These are phyloP conservation scores for Apiospora saccharicola DNA, from an alignment of 2,329 filamentous ascomycete genomes.

Conservation along the genomic window DNA sequence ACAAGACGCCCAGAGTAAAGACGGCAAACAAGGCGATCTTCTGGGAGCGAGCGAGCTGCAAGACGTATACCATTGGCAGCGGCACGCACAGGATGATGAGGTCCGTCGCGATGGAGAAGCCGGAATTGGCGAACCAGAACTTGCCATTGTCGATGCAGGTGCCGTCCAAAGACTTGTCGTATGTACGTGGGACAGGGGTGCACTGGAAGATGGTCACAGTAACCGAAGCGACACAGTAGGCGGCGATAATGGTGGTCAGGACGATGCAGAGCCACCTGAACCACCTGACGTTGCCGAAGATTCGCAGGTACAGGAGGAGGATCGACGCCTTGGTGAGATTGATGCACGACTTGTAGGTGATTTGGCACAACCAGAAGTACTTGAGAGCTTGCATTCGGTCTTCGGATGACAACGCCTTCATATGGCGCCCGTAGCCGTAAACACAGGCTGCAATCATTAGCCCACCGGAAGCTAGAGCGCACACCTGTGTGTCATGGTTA, in stretches of 20 bases:
- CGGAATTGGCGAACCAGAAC: constrained; percentile 52
- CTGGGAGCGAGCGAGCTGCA: constrained; percentile 48
- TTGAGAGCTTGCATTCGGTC: constrained; percentile 38
- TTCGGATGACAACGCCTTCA: constrained; percentile 29
- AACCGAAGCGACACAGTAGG: constrained; percentile 40
- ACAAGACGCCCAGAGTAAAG: constrained; percentile 53
- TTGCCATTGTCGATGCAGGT: constrained; percentile 47
- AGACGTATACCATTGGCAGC: constrained; percentile 48
- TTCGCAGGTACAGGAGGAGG: constrained; percentile 43
- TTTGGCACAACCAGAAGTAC: constrained; percentile 44
- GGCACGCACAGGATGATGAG: constrained; percentile 49
- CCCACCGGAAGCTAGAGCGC: constrained; percentile 35
- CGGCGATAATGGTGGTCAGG: constrained; percentile 35
- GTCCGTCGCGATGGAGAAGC: constrained; percentile 51
- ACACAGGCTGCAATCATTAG: constrained; percentile 39
- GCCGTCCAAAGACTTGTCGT: constrained; percentile 37
- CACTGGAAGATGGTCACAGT: constrained; percentile 44
- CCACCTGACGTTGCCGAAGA: constrained; percentile 41
- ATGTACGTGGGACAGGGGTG: constrained; percentile 39
- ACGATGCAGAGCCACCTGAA: constrained; percentile 38
- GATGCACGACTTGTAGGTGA: constrained; percentile 44
- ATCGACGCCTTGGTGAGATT: constrained; percentile 44
- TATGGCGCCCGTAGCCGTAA: constrained; percentile 42
- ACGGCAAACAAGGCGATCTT: constrained; percentile 48
- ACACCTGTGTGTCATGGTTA: constrained; percentile 31